A percentile compares a stretch with the other conserved stretches of the same genome.
Conservation (phyloP, 2,329 filamentous ascomycete species). For the Raffaelea arxii region DNA sequence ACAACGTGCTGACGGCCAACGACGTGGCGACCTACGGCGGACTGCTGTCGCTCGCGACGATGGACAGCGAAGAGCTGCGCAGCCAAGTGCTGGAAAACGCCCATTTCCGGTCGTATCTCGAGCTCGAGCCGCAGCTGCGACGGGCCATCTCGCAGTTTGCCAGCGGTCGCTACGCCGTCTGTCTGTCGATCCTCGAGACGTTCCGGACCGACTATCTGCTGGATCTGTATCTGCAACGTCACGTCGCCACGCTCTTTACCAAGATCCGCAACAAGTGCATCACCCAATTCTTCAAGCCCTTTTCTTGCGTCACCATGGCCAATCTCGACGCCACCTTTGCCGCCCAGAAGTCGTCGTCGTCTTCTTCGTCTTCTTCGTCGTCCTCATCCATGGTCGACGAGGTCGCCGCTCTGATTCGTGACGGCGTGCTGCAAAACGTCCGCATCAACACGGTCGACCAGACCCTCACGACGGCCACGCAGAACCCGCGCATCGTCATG, state of each 20-base stretch:
- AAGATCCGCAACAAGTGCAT: slow-evolving; percentile 84
- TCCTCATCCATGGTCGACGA: slow-evolving; percentile 74
- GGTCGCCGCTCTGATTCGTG: slow-evolving; percentile 67
- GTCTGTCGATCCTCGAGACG: slow-evolving; percentile 70
- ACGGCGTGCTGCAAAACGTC: slow-evolving; percentile 61
- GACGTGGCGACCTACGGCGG: slow-evolving; percentile 90
- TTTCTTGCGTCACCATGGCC: slow-evolving; percentile 73
- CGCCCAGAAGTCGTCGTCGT: slow-evolving; percentile 42
- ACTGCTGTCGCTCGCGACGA: slow-evolving; percentile 79
- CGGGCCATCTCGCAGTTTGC: slow-evolving; percentile 86
- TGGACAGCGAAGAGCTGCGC: slow-evolving; percentile 71
- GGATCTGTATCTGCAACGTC: slow-evolving; percentile 73
- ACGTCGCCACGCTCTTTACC: slow-evolving; percentile 61
- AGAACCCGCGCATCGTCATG: slow-evolving; percentile 56
- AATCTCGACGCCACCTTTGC: slow-evolving; percentile 73
- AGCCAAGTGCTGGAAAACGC: slow-evolving; percentile 67
- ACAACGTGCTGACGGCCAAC: slow-evolving; percentile 63
- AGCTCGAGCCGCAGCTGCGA: slow-evolving; percentile 87
- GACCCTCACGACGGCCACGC: slow-evolving; percentile 63
- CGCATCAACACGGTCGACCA: slow-evolving; percentile 76
- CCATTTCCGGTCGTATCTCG: slow-evolving; percentile 76
- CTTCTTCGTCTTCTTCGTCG: no score
- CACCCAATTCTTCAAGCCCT: slow-evolving; percentile 83
- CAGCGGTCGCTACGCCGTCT: slow-evolving; percentile 78
- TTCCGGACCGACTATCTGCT: slow-evolving; percentile 83